These are phyloP conservation scores for Cephaloascus fragrans DNA, from an alignment of 805 yeast species.

Conservation along the genomic window DNA sequence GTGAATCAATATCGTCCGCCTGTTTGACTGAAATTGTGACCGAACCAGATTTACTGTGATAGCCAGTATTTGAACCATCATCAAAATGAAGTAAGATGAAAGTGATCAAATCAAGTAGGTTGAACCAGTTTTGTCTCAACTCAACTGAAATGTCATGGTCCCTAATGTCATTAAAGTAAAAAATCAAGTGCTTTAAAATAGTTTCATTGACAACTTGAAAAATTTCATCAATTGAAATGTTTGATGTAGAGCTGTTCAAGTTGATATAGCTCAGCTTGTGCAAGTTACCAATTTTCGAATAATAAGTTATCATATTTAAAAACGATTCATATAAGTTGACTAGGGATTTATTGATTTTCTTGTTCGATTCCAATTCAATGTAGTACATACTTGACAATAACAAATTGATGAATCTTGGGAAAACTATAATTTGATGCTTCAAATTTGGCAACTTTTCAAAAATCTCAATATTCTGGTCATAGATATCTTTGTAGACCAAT, in stretches of 20 bases:
- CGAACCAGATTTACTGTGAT: too few relatives aligned
- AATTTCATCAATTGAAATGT: background rate
- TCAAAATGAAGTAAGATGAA: too few relatives aligned
- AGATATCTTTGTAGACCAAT: background rate
- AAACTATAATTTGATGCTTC: background rate
- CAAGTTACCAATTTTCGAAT: background rate
- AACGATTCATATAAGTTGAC: background rate
- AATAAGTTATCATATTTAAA: too few relatives aligned
- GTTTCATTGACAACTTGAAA: background rate
- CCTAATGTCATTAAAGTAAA: background rate
- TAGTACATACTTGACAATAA: background rate
- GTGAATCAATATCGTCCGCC: too few relatives aligned
- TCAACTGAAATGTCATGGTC: background rate
- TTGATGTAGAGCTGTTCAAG: too few relatives aligned
- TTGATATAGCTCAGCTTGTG: too few relatives aligned
- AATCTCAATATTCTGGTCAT: background rate
- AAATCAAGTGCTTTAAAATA: background rate
- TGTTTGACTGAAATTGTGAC: too few relatives aligned
- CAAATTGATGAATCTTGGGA: background rate
- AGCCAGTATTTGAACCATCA: too few relatives aligned
- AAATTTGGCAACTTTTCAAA: background rate
- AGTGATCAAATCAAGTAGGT: background rate
- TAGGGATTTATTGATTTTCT: too few relatives aligned
- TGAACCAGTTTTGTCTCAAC: background rate
- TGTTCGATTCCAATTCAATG: background rate